Conservation (phyloP, 345 rosid species). For the Cardamine chenopodiifolia region DNA sequence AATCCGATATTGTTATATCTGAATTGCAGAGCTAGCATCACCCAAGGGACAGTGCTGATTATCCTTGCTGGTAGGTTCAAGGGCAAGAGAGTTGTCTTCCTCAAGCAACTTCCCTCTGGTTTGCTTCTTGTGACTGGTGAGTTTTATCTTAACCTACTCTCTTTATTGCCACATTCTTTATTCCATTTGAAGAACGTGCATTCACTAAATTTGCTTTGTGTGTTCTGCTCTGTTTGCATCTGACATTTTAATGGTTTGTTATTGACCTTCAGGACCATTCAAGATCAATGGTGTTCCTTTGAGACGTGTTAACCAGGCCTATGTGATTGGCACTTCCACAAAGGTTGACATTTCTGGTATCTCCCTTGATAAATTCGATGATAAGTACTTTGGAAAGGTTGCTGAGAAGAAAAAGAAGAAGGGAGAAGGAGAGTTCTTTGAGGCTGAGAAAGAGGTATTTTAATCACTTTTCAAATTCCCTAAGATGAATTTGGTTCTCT, state of each 20-base stretch:
- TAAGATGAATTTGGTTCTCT: not conserved
- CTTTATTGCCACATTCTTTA: not conserved
- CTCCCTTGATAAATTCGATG: slow-evolving; percentile 62
- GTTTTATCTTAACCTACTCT: slow-evolving; percentile 3
- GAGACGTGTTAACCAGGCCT: slow-evolving; percentile 65
- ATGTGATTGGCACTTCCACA: slow-evolving; percentile 64
- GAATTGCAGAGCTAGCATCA: slow-evolving; percentile 56
- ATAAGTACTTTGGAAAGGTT: slow-evolving; percentile 69
- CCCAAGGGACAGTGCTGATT: slow-evolving; percentile 67
- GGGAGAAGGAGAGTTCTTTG: slow-evolving; percentile 80
- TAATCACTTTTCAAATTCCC: not conserved
- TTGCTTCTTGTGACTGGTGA: slow-evolving; percentile 77
- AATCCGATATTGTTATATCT: not conserved
- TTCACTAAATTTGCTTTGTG: not conserved
- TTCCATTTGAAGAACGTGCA: not conserved
- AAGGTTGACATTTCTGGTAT: slow-evolving; percentile 70
- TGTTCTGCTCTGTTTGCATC: not conserved
- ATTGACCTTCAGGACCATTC: slow-evolving; percentile 58
- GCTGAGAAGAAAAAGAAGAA: slow-evolving; percentile 69
- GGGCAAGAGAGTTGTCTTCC: slow-evolving; percentile 82
- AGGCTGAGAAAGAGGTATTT: slow-evolving; percentile 66
- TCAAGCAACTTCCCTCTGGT: slow-evolving; percentile 83
- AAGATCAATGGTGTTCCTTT: slow-evolving; percentile 74
- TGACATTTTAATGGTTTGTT: not conserved
- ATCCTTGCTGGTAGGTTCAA: slow-evolving; percentile 79